phyloP scores from a whole-genome alignment of 2,329 filamentous ascomycete genomes.

The Alternaria rosae region DNA sequence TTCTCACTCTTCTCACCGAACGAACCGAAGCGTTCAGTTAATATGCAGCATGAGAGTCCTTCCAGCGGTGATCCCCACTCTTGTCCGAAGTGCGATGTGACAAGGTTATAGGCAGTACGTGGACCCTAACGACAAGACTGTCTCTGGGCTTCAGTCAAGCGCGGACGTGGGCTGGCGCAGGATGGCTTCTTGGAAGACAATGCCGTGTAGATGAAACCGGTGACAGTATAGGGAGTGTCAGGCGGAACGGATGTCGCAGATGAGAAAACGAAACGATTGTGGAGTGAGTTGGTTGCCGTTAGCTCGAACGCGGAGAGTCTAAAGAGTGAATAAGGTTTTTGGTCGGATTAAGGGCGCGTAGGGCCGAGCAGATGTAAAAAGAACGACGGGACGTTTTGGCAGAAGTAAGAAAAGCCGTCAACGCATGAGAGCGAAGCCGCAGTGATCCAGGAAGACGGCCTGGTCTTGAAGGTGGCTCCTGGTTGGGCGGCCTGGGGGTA shows the following conservation, averaged over 20 bases:
- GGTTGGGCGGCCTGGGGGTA: slow-evolving; percentile 39
- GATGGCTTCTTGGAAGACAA: slow-evolving; percentile 11
- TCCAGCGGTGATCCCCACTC: slow-evolving; percentile 8
- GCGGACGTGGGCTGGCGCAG: slow-evolving; percentile 13
- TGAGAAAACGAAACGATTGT: slow-evolving; percentile 27
- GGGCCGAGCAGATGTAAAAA: slow-evolving; percentile 31
- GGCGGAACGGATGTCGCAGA: slow-evolving; percentile 31
- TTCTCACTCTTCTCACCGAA: slow-evolving; percentile 27
- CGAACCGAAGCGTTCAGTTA: slow-evolving; percentile 20
- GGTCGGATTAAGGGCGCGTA: slow-evolving; percentile 32
- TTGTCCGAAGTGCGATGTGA: slow-evolving; percentile 1
- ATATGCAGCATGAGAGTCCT: slow-evolving; percentile 33
- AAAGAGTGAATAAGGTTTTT: slow-evolving; percentile 31
- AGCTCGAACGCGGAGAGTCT: slow-evolving; percentile 20
- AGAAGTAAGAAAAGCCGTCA: slow-evolving; percentile 38
- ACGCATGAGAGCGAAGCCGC: slow-evolving; percentile 32
- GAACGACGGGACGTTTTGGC: slow-evolving; percentile 33
- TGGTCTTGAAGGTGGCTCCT: slow-evolving; percentile 36
- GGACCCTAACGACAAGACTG: slow-evolving; percentile 13
- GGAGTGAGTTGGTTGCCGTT: slow-evolving; percentile 14
- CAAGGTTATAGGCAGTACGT: not conserved
- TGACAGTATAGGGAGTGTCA: slow-evolving; percentile 5
- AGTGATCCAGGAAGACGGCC: slow-evolving; percentile 30
- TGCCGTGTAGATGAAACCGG: slow-evolving; percentile 6
- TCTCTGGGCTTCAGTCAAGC: slow-evolving; percentile 14